Evolutionary conservation across 176 grass and related monocot genomes (phyloP).

Genomic region (Ananas comosus): DNA sequence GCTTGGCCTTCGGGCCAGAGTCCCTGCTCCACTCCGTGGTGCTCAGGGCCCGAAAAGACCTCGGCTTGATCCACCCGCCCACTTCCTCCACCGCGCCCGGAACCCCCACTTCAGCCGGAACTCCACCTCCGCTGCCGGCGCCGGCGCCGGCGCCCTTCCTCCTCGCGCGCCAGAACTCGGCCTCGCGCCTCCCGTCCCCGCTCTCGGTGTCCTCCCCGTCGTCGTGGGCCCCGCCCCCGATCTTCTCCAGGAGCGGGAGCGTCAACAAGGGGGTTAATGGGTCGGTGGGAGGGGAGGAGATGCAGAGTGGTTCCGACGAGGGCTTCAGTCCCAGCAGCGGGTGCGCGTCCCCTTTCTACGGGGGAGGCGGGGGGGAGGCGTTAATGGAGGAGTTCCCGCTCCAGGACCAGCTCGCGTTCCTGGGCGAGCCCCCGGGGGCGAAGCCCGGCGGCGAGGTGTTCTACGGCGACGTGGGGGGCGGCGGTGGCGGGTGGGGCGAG

Average conservation of each 20-base stretch:
- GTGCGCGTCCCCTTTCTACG: conserved; percentile 36
- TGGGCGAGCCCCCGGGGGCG: conserved; percentile 41
- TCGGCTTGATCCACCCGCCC: conserved; percentile 36
- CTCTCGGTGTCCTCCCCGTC: conserved; percentile 56
- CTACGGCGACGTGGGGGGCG: neutral
- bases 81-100: neutral
- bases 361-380: conserved; percentile 5
- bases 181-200: conserved; percentile 33
- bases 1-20: conserved; percentile 83
- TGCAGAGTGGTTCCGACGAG: conserved; percentile 38
- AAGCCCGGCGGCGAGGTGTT: neutral
- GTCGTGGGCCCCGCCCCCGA: conserved; percentile 40
- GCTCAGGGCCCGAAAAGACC: conserved; percentile 59
- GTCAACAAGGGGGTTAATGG: conserved; percentile 28
- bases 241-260: conserved; percentile 43
- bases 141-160: conserved; percentile 22
- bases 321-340: conserved; percentile 31
- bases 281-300: conserved; percentile 20
- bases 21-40: conserved; percentile 62
- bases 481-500: neutral
- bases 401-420: conserved; percentile 72
- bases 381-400: conserved; percentile 60
- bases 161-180: conserved; percentile 50
- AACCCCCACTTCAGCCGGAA: conserved; percentile 28
- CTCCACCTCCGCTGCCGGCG: neutral